Evolutionary conservation across 1,284 basidiomycete species (phyloP).

Genomic region (Coniferiporia weirii): DNA sequence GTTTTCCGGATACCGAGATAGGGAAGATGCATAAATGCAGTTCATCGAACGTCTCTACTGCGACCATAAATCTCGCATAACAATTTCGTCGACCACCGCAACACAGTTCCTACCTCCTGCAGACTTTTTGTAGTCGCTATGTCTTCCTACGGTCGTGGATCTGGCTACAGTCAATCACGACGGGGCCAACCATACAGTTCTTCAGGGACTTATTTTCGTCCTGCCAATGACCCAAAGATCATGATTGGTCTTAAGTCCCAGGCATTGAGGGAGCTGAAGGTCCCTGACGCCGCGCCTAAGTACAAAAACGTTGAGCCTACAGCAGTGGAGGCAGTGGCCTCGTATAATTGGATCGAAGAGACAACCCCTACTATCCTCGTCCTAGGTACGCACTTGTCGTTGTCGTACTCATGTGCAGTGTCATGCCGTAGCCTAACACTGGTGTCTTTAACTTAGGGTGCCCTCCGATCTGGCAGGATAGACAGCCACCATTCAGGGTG

Average conservation of each 20-base stretch:
- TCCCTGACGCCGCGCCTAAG: background rate
- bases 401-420: background rate
- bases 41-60: no score
- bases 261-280: background rate
- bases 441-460: slow-evolving; percentile 8
- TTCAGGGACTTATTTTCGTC: background rate
- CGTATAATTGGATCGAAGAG: slow-evolving; percentile 32
- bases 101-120: background rate
- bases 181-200: background rate
- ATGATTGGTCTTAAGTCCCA: background rate
- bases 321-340: slow-evolving; percentile 26
- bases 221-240: background rate
- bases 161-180: no score
- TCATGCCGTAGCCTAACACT: no score
- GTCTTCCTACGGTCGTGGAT: background rate
- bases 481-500: slow-evolving; percentile 22
- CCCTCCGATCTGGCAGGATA: slow-evolving; percentile 29
- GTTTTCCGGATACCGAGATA: no score
- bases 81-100: no score
- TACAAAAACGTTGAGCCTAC: slow-evolving; percentile 20
- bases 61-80: no score
- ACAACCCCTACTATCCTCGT: slow-evolving; percentile 28
- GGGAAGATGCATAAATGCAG: no score
- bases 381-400: slow-evolving; percentile 24
- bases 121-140: background rate